phyloP scores from a whole-genome alignment of 2,329 filamentous ascomycete species.

The Fusarium fracticaudum region DNA sequence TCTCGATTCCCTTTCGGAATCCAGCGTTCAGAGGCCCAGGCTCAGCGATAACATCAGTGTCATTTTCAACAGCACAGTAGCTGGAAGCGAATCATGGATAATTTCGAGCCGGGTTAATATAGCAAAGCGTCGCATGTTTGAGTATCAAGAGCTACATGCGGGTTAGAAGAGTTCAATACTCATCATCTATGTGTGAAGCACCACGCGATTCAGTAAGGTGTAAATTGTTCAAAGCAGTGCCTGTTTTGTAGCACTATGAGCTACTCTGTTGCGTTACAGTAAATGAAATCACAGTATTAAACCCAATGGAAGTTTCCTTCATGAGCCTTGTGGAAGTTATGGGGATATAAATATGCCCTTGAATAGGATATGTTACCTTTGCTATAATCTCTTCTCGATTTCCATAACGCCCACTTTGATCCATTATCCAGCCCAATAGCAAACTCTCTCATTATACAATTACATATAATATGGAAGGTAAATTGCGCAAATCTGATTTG shows the following conservation, averaged over 20 bases:
- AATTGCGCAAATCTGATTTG: accelerated
- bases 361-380: not conserved
- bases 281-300: not conserved
- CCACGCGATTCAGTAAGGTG: not conserved
- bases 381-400: not conserved
- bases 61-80: not conserved
- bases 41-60: not conserved
- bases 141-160: too few relatives aligned
- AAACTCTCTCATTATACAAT: too few relatives aligned
- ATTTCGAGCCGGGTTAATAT: too few relatives aligned
- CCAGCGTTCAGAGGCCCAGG: not conserved
- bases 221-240: not conserved
- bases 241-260: not conserved
- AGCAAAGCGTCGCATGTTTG: accelerated
- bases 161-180: not conserved
- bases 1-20: not conserved
- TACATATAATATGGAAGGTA: accelerated
- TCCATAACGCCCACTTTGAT: not conserved
- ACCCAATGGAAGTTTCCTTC: not conserved
- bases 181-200: too few relatives aligned
- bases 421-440: accelerated
- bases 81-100: not conserved
- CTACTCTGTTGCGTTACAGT: accelerated
- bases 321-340: not conserved
- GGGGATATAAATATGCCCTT: too few relatives aligned